phyloP scores from a whole-genome alignment of 2,329 filamentous ascomycete genomes.

The Xenosphaeropsis pyriputrescens region DNA sequence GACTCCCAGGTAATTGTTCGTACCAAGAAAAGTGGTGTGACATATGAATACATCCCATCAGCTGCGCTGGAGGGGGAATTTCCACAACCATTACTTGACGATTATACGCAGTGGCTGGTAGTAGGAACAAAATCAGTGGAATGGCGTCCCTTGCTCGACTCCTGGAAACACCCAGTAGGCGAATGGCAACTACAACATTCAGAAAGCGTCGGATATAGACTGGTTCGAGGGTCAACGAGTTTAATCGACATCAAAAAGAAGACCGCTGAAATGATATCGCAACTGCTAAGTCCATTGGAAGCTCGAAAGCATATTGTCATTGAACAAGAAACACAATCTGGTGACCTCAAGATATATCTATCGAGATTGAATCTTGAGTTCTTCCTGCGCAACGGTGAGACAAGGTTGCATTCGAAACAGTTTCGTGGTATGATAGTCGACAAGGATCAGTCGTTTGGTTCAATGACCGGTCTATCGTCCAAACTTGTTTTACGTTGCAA shows the following conservation, averaged over 20 bases:
- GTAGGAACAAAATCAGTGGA: slow-evolving; percentile 9
- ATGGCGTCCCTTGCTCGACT: slow-evolving; percentile 9
- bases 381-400: slow-evolving; percentile 13
- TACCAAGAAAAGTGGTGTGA: background rate
- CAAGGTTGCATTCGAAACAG: slow-evolving; percentile 27
- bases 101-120: slow-evolving; percentile 23
- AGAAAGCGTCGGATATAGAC: no score
- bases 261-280: no score
- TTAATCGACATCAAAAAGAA: no score
- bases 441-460: slow-evolving; percentile 26
- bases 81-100: slow-evolving; percentile 15
- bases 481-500: no score
- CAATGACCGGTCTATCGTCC: slow-evolving; percentile 31
- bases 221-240: no score
- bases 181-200: no score
- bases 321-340: no score
- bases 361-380: slow-evolving; percentile 34
- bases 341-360: no score
- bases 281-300: no score
- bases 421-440: slow-evolving; percentile 35
- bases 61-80: background rate
- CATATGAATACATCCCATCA: slow-evolving; percentile 1
- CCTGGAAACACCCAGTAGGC: no score
- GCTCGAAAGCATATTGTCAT: no score
- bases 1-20: slow-evolving; percentile 17